Percentiles rank a stretch among this genome's conserved stretches.
phyloP scores from a whole-genome alignment of 345 rosid species.

The Eucalyptus erythrocorys region DNA sequence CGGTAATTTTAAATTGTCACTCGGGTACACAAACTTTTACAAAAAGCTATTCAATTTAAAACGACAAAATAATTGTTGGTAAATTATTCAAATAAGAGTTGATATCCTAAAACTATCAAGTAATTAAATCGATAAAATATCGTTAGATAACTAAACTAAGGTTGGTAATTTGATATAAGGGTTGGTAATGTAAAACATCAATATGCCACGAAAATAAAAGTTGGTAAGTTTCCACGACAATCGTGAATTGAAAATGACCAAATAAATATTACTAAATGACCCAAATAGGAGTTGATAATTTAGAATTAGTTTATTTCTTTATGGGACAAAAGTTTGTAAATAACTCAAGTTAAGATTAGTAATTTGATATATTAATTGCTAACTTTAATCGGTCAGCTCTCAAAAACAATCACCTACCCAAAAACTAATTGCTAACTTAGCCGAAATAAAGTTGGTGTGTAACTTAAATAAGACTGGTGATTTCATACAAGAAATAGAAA shows the following conservation, averaged over 20 bases:
- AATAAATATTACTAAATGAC: neutral
- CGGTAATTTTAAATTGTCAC: neutral
- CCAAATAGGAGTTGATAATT: neutral
- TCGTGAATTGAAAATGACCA: neutral
- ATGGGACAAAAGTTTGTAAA: neutral
- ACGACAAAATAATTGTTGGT: neutral
- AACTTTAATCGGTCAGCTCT: neutral
- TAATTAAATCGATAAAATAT: neutral
- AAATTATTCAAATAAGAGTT: neutral
- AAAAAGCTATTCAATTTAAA: neutral
- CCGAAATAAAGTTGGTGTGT: neutral
- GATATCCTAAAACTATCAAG: neutral
- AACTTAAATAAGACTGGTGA: accelerated
- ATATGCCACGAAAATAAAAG: neutral
- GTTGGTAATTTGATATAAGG: neutral
- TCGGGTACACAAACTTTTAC: neutral
- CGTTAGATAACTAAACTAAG: neutral
- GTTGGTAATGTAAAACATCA: neutral
- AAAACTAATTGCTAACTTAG: neutral
- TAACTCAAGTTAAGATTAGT: neutral
- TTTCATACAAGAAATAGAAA: accelerated
- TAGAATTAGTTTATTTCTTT: neutral
- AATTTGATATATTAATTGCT: neutral
- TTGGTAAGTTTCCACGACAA: neutral
- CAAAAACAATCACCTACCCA: neutral